Evolutionary conservation across 1,284 basidiomycete species (phyloP), one percentile per base, ranked within the genome.

Genomic region (Puccinia novopanici): DNA sequence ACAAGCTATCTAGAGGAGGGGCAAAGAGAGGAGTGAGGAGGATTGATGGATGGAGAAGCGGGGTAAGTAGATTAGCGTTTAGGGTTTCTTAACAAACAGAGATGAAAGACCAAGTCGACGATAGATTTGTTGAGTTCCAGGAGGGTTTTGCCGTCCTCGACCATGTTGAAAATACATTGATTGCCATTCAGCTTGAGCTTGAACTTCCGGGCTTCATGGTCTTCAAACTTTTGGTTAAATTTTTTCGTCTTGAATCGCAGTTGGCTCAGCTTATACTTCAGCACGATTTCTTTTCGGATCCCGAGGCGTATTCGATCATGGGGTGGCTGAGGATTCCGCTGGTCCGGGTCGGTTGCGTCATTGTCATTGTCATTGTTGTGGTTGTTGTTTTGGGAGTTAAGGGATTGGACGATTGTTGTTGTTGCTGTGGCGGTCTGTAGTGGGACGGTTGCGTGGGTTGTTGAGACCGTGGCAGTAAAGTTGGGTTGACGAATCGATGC

Each of bases 81-180:
- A 9, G 52, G 52, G 19, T 73, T 75, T 19, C 74, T 24, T 19
- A 75, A 52, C 6, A 75, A 19, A 3, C 27, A 42, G 15, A 75
- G 57, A 61, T 75, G 54, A 27, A 75, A 63, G 45, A 75, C 59
- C 0, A 75, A n/a, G 5, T 75, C 30, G n/a, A 75, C 30, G 17
- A 75, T 27, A 5, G 15, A 24, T 50, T 75, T 45, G 42, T 75
- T 75, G 2, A 75, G 17, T 63, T 75, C 74, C 4, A 75, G 42
- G 4, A 63, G 27, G 12, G 3, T 30, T 50, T 75, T 75, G 17
- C 74, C 74, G 24, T 75, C 74, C 13, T 75, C 37, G 24, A 75
- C 74, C 74, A 75, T 75, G 15, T 75, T 63, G 42, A 63, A 45
- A 27, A 75, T 75, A 19, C 59, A 75, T 30, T 75, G 57, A 50